phyloP scores from a whole-genome alignment of 129 eudicot genomes.

The Pittosporum tobira region DNA sequence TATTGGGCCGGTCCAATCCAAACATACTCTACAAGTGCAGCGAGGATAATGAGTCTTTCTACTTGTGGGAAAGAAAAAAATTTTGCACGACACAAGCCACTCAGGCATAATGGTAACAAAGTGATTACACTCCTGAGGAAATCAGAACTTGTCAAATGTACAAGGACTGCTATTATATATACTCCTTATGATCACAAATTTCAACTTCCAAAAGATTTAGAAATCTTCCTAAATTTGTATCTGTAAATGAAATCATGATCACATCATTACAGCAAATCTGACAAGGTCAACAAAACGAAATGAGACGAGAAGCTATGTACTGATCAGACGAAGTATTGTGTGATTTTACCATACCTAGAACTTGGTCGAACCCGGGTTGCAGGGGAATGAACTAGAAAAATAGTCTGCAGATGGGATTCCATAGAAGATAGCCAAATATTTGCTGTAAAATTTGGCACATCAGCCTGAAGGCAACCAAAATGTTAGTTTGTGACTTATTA shows the following conservation, averaged over 20 bases:
- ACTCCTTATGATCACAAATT: background rate
- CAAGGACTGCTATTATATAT: too few relatives aligned
- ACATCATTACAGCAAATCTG: background rate
- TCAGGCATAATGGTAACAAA: too few relatives aligned
- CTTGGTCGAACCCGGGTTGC: background rate
- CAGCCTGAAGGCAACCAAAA: conserved; percentile 25
- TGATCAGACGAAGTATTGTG: background rate
- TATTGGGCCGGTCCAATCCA: too few relatives aligned
- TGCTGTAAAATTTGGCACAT: background rate
- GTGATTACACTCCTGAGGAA: too few relatives aligned
- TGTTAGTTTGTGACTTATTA: background rate
- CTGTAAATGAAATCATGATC: background rate
- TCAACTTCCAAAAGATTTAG: background rate
- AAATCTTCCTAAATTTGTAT: background rate
- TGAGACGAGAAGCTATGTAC: background rate
- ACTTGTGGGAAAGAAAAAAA: too few relatives aligned
- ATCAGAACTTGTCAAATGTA: too few relatives aligned
- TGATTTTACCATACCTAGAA: background rate
- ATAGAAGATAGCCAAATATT: background rate
- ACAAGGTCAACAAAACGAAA: background rate
- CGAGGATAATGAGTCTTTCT: too few relatives aligned
- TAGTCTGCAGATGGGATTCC: background rate
- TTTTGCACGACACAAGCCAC: too few relatives aligned
- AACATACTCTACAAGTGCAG: too few relatives aligned
- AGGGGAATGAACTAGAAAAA: conserved; percentile 1